Evolutionary conservation across 1,284 basidiomycete genomes (phyloP), one percentile per base, ranked within the genome.

Genomic region (Microbotryomycetes sp.): DNA sequence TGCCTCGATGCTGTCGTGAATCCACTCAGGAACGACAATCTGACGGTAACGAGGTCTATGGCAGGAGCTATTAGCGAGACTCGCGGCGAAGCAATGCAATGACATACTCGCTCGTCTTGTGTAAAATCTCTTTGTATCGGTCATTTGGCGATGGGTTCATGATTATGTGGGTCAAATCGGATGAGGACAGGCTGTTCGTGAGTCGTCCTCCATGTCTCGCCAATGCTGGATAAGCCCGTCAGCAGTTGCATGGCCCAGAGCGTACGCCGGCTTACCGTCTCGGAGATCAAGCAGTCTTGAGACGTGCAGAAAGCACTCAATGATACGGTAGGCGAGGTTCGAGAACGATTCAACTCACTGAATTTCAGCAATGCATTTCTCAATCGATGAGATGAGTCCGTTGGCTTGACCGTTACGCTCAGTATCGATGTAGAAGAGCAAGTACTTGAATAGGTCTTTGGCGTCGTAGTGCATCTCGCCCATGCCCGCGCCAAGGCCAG

Each of bases 361-460:
- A n/a, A 45, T 55, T 55, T 63, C 62, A 1, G 54, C 52, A n/a
- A n/a, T n/a, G n/a, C n/a, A n/a, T n/a, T n/a, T n/a, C n/a, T n/a
- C n/a, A n/a, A n/a, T n/a, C n/a, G n/a, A n/a, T n/a, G n/a, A n/a
- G n/a, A n/a, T n/a, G n/a, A n/a, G 82, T 0, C 79, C 82, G 65
- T 89, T 81, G 69, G 78, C 76, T 6, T 73, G 74, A 0, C 90
- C 89, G 70, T 91, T 91, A 9, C 78, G 78, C 0, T 84, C 81
- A 2, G 88, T 83, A 75, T 94, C 91, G 45, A 96, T 79, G 75
- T 94, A 96, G 76, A 93, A 92, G 68, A 83, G 85, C 6, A 68
- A 58, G 4, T 61, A 59, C 9, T 48, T 30, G 50, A 72, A 70
- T 0, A 61, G 52, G 26, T 45, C 29, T 3, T 58, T 56, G 16